phyloP scores from a whole-genome alignment of 768 basidiomycete genomes.

The Tulasnella sp. region DNA sequence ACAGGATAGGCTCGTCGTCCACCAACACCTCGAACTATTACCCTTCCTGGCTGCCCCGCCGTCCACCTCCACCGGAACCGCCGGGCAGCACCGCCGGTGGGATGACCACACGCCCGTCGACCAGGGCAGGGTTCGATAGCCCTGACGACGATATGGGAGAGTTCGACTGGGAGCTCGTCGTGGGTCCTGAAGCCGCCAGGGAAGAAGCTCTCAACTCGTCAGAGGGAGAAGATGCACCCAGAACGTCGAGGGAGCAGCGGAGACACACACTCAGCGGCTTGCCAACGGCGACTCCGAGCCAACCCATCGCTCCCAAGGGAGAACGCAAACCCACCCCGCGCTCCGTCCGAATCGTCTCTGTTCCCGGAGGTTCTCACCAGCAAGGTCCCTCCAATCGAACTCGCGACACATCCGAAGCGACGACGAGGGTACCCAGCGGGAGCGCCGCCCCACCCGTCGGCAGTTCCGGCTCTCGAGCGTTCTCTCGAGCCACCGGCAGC shows the following conservation, averaged over 20 bases:
- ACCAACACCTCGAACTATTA: constrained; percentile 49
- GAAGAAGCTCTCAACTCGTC: background rate
- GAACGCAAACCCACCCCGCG: constrained; percentile 82
- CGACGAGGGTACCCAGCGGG: constrained; percentile 46
- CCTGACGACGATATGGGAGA: constrained; percentile 34
- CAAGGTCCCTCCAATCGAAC: constrained; percentile 38
- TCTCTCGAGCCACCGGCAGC: constrained; percentile 42
- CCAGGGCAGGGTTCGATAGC: constrained; percentile 28
- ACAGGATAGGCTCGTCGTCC: constrained; percentile 24
- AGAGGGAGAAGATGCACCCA: background rate
- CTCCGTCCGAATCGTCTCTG: constrained; percentile 77
- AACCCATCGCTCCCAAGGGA: constrained; percentile 46
- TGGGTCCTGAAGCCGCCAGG: constrained; percentile 15
- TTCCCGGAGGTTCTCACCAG: constrained; percentile 57
- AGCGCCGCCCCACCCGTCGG: background rate
- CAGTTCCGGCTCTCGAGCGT: background rate
- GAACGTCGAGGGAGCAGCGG: background rate
- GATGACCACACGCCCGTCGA: constrained; percentile 29
- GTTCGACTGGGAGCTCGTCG: constrained; percentile 13
- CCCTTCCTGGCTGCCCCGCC: constrained; percentile 80
- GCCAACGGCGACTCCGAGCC: background rate
- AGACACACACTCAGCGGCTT: background rate
- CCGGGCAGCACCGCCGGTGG: constrained; percentile 54
- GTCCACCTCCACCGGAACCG: constrained; percentile 77
- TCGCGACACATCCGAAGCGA: constrained; percentile 42